Conservation (phyloP, 2,329 filamentous ascomycete species). For the Podosphaera aphanis region DNA sequence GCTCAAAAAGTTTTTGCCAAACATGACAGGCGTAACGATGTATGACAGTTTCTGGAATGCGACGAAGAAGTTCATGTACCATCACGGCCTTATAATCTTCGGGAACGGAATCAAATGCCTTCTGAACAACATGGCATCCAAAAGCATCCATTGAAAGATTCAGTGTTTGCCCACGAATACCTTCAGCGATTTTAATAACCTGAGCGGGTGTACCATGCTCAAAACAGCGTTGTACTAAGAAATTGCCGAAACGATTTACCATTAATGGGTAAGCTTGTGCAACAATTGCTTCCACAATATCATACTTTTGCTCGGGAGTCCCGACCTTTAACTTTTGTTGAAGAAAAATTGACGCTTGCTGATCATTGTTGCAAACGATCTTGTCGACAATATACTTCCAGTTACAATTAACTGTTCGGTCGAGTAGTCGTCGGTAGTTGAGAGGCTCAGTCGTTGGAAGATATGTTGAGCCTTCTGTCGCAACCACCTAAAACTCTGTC, state of each 20-base stretch:
- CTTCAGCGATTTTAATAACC: constrained; percentile 79
- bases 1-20: constrained; percentile 97
- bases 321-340: constrained; percentile 98
- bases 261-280: constrained; percentile 85
- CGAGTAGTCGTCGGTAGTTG: constrained; percentile 85
- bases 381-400: constrained; percentile 99
- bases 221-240: constrained; percentile 93
- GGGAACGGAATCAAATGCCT: constrained; percentile 91
- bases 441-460: constrained; percentile 72
- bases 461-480: constrained; percentile 47
- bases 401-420: constrained; percentile 90
- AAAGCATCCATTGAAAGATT: constrained; percentile 96
- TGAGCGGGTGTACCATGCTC: constrained; percentile 92
- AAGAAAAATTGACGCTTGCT: constrained; percentile 94
- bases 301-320: constrained; percentile 83
- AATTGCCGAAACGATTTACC: constrained; percentile 97
- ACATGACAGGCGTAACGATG: constrained; percentile 97
- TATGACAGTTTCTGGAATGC: constrained; percentile 92
- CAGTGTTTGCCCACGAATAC: constrained; percentile 81
- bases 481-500: constrained; percentile 20
- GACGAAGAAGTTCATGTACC: constrained; percentile 89
- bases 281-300: constrained; percentile 91
- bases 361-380: constrained; percentile 97
- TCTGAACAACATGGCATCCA: constrained; percentile 93
- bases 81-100: constrained; percentile 96